Conservation (phyloP, 2,329 filamentous ascomycete species). For the Apiospora kogelbergensis region DNA sequence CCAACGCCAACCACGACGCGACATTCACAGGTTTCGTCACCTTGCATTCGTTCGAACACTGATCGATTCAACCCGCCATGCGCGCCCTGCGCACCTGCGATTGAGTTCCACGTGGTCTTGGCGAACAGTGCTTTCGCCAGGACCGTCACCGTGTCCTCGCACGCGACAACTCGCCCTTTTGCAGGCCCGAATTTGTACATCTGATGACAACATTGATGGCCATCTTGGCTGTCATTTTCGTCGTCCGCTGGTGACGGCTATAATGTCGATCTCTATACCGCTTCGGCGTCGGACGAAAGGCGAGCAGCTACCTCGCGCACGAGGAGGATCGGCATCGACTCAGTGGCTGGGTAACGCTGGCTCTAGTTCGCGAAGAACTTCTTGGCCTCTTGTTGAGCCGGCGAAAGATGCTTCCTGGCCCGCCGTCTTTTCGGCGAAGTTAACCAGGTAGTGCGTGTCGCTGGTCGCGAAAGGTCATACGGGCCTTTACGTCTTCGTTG, state of each 20-base stretch:
- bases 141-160: background rate
- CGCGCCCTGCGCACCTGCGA: background rate
- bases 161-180: slow-evolving; percentile 1
- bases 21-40: background rate
- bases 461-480: background rate
- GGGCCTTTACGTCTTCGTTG: background rate
- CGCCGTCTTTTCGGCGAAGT: background rate
- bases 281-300: background rate
- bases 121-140: background rate
- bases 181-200: background rate
- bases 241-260: background rate
- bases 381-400: background rate
- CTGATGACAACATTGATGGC: background rate
- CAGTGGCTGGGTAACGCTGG: background rate
- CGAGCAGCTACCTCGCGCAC: background rate
- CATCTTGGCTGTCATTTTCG: background rate
- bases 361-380: background rate
- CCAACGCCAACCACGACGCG: background rate
- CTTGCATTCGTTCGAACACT: background rate
- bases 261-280: background rate
- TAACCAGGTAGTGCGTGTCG: slow-evolving; percentile 1
- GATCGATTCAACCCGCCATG: background rate
- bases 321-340: slow-evolving; percentile 3
- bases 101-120: background rate
- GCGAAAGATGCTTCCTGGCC: background rate